phyloP scores from a whole-genome alignment of 2,329 filamentous ascomycete species.

The Botrytis cinerea region DNA sequence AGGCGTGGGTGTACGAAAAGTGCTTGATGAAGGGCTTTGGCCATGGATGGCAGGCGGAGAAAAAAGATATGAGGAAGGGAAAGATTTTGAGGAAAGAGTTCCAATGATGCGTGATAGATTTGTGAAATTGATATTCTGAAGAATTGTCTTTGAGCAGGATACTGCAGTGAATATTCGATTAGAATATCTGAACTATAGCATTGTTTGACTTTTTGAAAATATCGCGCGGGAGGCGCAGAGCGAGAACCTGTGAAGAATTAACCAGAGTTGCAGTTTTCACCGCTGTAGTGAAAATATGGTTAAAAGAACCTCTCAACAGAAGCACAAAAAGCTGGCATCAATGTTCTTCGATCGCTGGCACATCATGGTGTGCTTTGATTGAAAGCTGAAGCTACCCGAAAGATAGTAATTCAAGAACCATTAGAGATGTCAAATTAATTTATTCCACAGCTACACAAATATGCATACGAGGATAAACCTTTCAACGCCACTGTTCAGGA shows the following conservation, averaged over 20 bases:
- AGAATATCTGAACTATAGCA: not conserved
- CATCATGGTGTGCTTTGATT: not conserved
- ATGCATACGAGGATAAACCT: not conserved
- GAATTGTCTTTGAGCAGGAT: not conserved
- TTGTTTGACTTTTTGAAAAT: not conserved
- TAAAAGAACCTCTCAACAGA: not conserved
- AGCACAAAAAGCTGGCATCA: not conserved
- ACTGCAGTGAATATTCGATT: not conserved
- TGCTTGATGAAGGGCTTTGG: not conserved
- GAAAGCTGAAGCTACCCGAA: not conserved
- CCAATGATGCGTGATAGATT: not conserved
- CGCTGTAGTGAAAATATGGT: not conserved
- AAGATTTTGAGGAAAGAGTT: not conserved
- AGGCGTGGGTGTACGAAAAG: not conserved
- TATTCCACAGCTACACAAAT: not conserved
- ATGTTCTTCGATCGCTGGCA: not conserved
- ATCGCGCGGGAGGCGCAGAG: not conserved
- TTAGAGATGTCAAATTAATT: not conserved
- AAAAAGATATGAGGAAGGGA: not conserved
- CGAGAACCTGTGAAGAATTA: not conserved
- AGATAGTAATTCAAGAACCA: not conserved
- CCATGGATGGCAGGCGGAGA: not conserved
- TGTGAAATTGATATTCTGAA: not conserved
- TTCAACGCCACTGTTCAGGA: not conserved
- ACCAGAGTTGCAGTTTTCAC: not conserved